Conservation (phyloP, 371 early-diverging fungal species). For the Mucor velutinosus region DNA sequence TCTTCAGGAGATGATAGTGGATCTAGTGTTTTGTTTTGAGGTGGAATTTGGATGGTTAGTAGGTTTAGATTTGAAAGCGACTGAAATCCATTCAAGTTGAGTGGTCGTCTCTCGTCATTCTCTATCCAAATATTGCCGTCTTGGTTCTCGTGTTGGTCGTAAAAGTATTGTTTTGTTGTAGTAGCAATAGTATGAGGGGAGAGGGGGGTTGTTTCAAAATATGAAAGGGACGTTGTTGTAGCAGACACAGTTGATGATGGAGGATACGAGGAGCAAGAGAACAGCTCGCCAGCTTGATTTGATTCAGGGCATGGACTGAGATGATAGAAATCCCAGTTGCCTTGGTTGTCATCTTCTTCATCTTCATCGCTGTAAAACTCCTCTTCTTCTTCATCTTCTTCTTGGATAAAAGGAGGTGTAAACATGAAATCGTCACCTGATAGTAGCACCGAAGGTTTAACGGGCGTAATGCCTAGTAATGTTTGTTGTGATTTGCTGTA, state of each 20-base stretch:
- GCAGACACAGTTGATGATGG: background rate
- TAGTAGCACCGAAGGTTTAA: constrained; percentile 40
- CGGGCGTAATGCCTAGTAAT: constrained; percentile 38
- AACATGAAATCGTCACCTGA: constrained; percentile 54
- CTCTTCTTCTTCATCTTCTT: constrained; percentile 11
- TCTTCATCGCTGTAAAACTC: constrained; percentile 8
- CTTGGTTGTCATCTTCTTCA: background rate
- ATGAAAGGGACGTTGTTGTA: constrained; percentile 3
- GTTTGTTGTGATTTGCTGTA: constrained; percentile 55
- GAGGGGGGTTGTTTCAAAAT: constrained; percentile 1
- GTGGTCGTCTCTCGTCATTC: constrained; percentile 3
- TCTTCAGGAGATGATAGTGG: constrained; percentile 5
- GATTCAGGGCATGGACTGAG: constrained; percentile 25
- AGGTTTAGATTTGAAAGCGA: background rate
- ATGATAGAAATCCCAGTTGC: constrained; percentile 4
- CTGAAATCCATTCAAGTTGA: background rate
- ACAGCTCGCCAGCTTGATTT: constrained; percentile 7
- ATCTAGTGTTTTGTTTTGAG: background rate
- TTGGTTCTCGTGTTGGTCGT: constrained; percentile 1
- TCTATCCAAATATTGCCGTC: constrained; percentile 14
- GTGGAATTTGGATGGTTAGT: constrained; percentile 8
- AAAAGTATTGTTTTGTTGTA: background rate
- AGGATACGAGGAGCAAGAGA: background rate
- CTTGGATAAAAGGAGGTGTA: constrained; percentile 42
- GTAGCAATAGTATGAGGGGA: constrained; percentile 1